phyloP scores from a whole-genome alignment of 2,329 filamentous ascomycete species.

The Chaetomium globosum region DNA sequence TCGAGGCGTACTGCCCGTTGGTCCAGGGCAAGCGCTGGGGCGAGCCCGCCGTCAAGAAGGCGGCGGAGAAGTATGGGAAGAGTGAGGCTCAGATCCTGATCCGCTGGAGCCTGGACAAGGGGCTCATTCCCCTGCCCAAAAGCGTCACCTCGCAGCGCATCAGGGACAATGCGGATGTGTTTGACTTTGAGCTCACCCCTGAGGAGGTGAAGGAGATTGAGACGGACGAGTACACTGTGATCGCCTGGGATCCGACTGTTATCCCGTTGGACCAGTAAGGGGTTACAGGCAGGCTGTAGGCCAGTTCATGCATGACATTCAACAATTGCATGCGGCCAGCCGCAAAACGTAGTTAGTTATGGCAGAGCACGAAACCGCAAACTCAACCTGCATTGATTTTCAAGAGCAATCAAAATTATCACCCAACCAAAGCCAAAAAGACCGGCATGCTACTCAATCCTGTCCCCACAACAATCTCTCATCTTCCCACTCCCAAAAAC shows the following conservation, averaged over 20 bases:
- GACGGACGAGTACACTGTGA: conserved; percentile 39
- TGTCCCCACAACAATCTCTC: background rate
- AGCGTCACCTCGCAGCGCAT: conserved; percentile 62
- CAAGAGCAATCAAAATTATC: background rate
- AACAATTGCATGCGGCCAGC: no score
- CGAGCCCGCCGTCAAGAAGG: conserved; percentile 63
- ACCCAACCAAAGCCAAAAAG: background rate
- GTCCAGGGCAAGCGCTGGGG: conserved; percentile 70
- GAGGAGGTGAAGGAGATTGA: conserved; percentile 58
- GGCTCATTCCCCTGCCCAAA: conserved; percentile 66
- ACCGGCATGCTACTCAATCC: background rate
- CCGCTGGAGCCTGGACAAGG: conserved; percentile 81
- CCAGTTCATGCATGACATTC: background rate
- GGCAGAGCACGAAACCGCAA: background rate
- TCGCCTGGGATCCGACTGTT: conserved; percentile 39
- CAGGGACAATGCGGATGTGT: conserved; percentile 64
- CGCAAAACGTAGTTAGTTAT: background rate
- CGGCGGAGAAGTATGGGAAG: conserved; percentile 73
- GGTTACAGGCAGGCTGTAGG: background rate
- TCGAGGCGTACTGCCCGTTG: conserved; percentile 66
- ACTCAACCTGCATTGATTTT: background rate
- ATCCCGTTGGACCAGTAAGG: conserved; percentile 16
- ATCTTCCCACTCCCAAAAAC: conserved; percentile 21
- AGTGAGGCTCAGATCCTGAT: conserved; percentile 76
- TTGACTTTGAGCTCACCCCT: conserved; percentile 60